Evolutionary conservation across 2,329 filamentous ascomycete species (phyloP).

Genomic region (Ramularia endophylla): DNA sequence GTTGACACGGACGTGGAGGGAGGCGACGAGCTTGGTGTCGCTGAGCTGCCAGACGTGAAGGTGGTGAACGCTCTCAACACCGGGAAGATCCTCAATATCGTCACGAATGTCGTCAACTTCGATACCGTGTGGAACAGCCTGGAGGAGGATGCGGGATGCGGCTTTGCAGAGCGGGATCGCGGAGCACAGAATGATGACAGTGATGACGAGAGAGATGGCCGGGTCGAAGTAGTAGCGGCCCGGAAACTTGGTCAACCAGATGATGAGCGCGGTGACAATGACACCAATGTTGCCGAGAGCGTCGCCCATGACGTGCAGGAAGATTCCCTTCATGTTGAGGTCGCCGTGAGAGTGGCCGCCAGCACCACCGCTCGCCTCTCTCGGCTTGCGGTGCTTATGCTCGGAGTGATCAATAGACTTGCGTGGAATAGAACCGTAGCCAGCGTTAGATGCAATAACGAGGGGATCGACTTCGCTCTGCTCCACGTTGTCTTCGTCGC

Average conservation of each 20-base stretch:
- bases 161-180: constrained; percentile 74
- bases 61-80: constrained; percentile 87
- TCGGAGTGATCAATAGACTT: constrained; percentile 35
- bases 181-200: constrained; percentile 65
- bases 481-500: constrained; percentile 38
- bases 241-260: constrained; percentile 80
- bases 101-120: constrained; percentile 84
- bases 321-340: constrained; percentile 84
- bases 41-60: constrained; percentile 97
- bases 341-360: constrained; percentile 76
- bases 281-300: constrained; percentile 83
- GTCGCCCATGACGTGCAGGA: constrained; percentile 69
- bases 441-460: constrained; percentile 18
- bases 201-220: constrained; percentile 88
- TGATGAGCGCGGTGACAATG: constrained; percentile 74
- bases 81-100: constrained; percentile 79
- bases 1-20: constrained; percentile 84
- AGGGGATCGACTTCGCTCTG: constrained; percentile 29
- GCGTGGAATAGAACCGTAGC: constrained; percentile 23
- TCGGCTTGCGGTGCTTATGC: constrained; percentile 77
- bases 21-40: constrained; percentile 89
- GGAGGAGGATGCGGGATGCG: constrained; percentile 81
- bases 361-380: constrained; percentile 51
- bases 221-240: constrained; percentile 88
- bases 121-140: constrained; percentile 86